These are phyloP conservation scores for Aspergillus ochraceoroseus DNA, from an alignment of 2,329 filamentous ascomycete species.

Conservation along the genomic window DNA sequence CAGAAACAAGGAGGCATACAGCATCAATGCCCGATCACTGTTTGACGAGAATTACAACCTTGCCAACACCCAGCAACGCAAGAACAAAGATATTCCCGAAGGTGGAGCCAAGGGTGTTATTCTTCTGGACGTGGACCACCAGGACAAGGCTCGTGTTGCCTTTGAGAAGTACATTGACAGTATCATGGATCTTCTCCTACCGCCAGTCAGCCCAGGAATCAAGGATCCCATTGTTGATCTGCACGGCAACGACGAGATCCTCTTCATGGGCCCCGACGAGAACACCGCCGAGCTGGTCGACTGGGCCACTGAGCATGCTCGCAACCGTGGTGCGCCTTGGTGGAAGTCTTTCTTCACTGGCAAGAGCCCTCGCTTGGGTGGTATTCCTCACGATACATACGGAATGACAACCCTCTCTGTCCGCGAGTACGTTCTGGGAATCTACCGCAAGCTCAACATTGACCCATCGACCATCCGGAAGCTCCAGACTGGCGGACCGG, in stretches of 20 bases:
- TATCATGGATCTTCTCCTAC: conserved; percentile 88
- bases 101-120: conserved; percentile 98
- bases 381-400: conserved; percentile 92
- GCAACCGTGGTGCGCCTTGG: conserved; percentile 82
- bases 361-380: conserved; percentile 91
- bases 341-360: conserved; percentile 99
- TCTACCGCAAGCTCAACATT: conserved; percentile 92
- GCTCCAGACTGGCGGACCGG: conserved; percentile 95
- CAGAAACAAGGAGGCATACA: conserved; percentile 88
- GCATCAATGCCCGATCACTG: conserved; percentile 90
- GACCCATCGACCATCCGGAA: conserved; percentile 81
- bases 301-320: conserved; percentile 97
- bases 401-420: conserved; percentile 98
- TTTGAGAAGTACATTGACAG: conserved; percentile 99
- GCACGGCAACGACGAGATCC: conserved; percentile 89
- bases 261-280: conserved; percentile 98
- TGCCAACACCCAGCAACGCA: conserved; percentile 96
- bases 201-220: conserved; percentile 87
- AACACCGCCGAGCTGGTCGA: conserved; percentile 96
- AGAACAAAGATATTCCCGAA: conserved; percentile 99
- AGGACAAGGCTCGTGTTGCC: conserved; percentile 84
- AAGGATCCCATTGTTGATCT: conserved; percentile 98
- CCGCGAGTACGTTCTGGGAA: conserved; percentile 90
- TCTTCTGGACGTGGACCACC: conserved; percentile 85
- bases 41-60: conserved; percentile 99